Base-by-base conservation (phyloP, 805 yeast species). In the Saturnispora ahearnii region DNA sequence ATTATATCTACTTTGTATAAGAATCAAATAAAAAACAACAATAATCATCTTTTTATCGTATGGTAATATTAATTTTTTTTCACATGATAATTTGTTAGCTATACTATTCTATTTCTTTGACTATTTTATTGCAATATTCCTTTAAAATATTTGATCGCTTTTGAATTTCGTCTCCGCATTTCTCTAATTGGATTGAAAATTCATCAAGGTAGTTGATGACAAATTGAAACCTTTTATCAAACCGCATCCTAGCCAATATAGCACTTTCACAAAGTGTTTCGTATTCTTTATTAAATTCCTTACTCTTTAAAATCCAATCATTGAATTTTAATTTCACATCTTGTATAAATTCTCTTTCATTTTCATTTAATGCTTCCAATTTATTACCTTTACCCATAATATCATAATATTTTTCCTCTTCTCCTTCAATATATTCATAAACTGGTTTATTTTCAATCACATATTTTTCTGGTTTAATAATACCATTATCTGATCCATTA, bases 61-160 rank as follows among this genome's bases (percentile, higher is more conserved):
- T 8, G 36, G 44, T 45, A 28, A 45, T n/a, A 22, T 26, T 6
- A 21, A 40, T 13, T 4, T 1, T 12, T 24, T 40, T 24, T 8
- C 29, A 6, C 18, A 8, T 9, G 13, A 15, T 22, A 38, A 22
- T 38, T 21, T n/a, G 7, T 13, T 36, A 41, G 44, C 22, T n/a
- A 41, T n/a, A 24, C 15, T 28, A 31, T 21, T 55, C 55, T 46
- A 57, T 54, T 37, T 62, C 60, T 48, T 54, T 53, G 40, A 57
- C 63, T 57, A 55, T 73, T 58, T 72, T 75, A 41, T 63, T 64
- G 12, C 77, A 77, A 31, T 73, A 59, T n/a, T 61, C 65, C 51
- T 68, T 72, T 26, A 76, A 62, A 48, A 66, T 67, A 50, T 71
- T 69, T 11, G 74, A 66, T 11, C 68, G 52, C 1, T 62, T 57